These are phyloP conservation scores for Phyllosticta citribraziliensis DNA, from an alignment of 2,329 filamentous ascomycete species.

Conservation along the genomic window DNA sequence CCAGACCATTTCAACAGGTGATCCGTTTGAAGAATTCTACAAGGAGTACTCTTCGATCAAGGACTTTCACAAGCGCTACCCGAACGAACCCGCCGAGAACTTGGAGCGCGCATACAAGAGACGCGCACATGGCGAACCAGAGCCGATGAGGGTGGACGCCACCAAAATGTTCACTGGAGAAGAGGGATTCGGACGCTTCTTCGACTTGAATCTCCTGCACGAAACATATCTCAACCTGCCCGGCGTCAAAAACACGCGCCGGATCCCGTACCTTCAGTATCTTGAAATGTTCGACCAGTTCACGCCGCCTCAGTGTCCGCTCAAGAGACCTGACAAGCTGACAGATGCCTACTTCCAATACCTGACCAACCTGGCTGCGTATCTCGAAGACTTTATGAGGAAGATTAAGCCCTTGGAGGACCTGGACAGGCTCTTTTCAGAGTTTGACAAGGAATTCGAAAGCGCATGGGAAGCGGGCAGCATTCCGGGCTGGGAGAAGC, in stretches of 20 bases:
- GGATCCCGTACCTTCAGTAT: conserved; percentile 84
- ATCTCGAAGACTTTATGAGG: conserved; percentile 81
- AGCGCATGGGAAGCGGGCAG: conserved; percentile 71
- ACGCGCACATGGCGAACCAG: conserved; percentile 52
- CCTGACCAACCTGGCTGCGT: conserved; percentile 66
- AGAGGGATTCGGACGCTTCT: conserved; percentile 84
- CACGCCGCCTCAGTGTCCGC: conserved; percentile 57
- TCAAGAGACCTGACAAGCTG: conserved; percentile 75
- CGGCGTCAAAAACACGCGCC: conserved; percentile 55
- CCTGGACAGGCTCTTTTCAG: conserved; percentile 63
- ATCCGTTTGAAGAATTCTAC: conserved; percentile 87
- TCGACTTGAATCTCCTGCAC: conserved; percentile 76
- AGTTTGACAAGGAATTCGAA: conserved; percentile 77
- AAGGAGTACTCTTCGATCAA: conserved; percentile 72
- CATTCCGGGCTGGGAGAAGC: conserved; percentile 62
- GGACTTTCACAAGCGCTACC: conserved; percentile 81
- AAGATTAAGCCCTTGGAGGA: conserved; percentile 80
- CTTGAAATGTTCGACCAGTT: conserved; percentile 87
- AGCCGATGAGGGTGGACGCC: conserved; percentile 56
- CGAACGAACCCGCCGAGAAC: conserved; percentile 91
- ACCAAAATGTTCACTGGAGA: conserved; percentile 94
- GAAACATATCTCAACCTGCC: conserved; percentile 86
- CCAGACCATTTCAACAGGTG: conserved; percentile 71
- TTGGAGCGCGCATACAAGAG: conserved; percentile 85
- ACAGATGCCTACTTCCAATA: conserved; percentile 92